Base-by-base conservation (phyloP, 2,329 filamentous ascomycete genomes). In the Penicillium sp. region DNA sequence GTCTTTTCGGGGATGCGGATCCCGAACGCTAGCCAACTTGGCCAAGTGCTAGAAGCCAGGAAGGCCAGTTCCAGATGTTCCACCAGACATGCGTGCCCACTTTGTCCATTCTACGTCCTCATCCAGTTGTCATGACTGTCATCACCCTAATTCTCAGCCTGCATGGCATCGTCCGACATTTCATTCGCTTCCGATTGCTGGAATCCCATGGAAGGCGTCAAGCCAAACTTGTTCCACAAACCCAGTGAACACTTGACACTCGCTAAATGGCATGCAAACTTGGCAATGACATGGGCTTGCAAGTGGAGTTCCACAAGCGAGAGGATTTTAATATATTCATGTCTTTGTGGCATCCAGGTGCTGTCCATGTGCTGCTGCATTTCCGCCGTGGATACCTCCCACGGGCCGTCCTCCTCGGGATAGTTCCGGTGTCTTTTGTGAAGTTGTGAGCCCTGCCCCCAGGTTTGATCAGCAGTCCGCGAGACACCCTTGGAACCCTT, bases 111-210 rank as follows among this genome's bases (percentile, higher is more conserved):
- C 39, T n/a, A 46, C 24, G 10, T 31, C 6, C 14, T 2, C 27
- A 46, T 31, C 19, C 19, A 44, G 14, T 16, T 16, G 22, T 33
- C 7, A 44, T 27, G 14, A 47, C n/a, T 37, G 53, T 53, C 54
- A 24, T 59, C 49, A 37, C 50, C 27, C 41, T 59, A 55, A 18
- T 41, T 55, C 33, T 35, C 36, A 14, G 10, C 33, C 24, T 35
- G 27, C 47, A 46, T 44, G 27, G 41, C 11, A 16, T 24, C 31
- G 19, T 27, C 40, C 43, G 14, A 41, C 35, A 11, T 49, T 49
- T 7, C 4, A 22, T 31, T 61, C 50, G 36, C 47, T 53, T 58
- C 37, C 22, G 47, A 44, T 60, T 60, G 41, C 60, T 60, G 31
- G 43, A 46, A 46, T n/a, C n/a, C 22, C 24, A 31, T n/a, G 24